Conservation (phyloP, 1,284 basidiomycete genomes). For the Trametes polyzona region DNA sequence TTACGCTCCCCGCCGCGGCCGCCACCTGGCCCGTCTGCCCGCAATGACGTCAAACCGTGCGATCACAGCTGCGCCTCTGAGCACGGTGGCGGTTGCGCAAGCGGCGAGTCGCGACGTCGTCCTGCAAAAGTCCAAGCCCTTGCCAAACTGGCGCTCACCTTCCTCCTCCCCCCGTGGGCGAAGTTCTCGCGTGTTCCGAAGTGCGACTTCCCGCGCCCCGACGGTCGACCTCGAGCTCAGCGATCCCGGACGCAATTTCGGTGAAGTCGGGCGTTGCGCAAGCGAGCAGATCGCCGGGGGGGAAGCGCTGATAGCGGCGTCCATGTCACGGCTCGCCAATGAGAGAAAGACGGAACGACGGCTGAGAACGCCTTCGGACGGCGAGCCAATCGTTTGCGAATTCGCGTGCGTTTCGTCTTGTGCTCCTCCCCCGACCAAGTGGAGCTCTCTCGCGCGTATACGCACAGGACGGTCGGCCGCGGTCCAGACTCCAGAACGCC, state of each 20-base stretch:
- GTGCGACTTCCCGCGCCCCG: too few species aligned
- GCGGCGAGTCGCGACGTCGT: too few species aligned
- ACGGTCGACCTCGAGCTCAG: too few species aligned
- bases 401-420: neutral
- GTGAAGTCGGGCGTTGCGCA: too few species aligned
- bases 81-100: too few species aligned
- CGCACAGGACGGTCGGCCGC: neutral
- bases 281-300: neutral
- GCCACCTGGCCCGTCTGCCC: neutral
- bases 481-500: neutral
- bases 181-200: too few species aligned
- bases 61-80: neutral
- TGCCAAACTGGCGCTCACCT: too few species aligned
- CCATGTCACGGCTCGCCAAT: too few species aligned
- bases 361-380: slow-evolving; percentile 4
- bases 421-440: neutral
- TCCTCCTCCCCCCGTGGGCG: too few species aligned
- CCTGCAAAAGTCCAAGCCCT: too few species aligned
- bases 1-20: neutral
- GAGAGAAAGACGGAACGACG: too few species aligned
- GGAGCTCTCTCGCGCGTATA: neutral
- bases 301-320: neutral
- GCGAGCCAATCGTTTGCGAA: slow-evolving; percentile 8
- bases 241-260: too few species aligned
- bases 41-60: neutral